Percentiles rank a stretch among this genome's conserved stretches.
These are phyloP conservation scores for Cladophialophora exuberans DNA, from an alignment of 2,329 filamentous ascomycete species.

Conservation along the genomic window DNA sequence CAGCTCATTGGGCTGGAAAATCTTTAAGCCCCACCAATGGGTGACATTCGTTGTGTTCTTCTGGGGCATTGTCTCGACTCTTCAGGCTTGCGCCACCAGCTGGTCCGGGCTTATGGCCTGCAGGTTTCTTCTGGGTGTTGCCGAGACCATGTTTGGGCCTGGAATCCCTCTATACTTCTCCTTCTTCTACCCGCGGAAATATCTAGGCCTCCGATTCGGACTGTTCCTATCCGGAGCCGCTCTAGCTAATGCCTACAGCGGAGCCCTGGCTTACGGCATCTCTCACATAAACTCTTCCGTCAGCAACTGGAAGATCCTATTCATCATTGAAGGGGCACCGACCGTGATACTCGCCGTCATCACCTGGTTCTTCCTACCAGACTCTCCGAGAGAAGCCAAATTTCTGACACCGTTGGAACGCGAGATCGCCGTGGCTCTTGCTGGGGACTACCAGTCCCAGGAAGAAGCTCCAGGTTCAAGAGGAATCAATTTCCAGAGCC, in stretches of 20 bases:
- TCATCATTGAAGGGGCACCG: constrained; percentile 68
- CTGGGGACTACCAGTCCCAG: not conserved
- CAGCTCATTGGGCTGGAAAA: not conserved
- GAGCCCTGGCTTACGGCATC: constrained; percentile 67
- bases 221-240: constrained; percentile 62
- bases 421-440: constrained; percentile 2
- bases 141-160: constrained; percentile 44
- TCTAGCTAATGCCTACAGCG: constrained; percentile 79
- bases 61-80: constrained; percentile 1
- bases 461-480: not conserved
- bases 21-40: not conserved
- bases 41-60: not conserved
- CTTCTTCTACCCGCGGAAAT: constrained; percentile 63
- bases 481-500: constrained; percentile 56
- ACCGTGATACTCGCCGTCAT: constrained; percentile 56
- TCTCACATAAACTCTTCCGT: constrained; percentile 40
- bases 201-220: constrained; percentile 60
- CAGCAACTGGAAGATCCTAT: constrained; percentile 67
- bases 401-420: constrained; percentile 48
- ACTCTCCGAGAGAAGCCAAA: constrained; percentile 49
- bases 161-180: constrained; percentile 56
- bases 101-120: constrained; percentile 12
- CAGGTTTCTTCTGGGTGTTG: constrained; percentile 43
- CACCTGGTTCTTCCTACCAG: constrained; percentile 58
- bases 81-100: not conserved